These are phyloP conservation scores for Coemansia sp. DNA, from an alignment of 192 early-diverging fungal species.

Conservation along the genomic window DNA sequence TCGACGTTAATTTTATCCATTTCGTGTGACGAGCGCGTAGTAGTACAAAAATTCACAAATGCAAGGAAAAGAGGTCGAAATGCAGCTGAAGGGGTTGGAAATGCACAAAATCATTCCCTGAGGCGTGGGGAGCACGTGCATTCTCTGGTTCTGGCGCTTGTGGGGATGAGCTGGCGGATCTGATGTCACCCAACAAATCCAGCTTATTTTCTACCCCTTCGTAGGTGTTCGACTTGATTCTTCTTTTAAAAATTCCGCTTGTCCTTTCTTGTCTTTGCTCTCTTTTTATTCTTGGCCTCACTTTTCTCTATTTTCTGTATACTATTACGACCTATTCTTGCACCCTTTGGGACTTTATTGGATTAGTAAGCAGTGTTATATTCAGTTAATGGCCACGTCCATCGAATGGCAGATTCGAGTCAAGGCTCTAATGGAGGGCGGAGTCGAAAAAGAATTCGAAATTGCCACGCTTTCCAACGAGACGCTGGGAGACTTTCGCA, in stretches of 20 bases:
- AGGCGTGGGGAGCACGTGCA: constrained; percentile 11
- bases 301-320: constrained; percentile 9
- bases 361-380: neutral
- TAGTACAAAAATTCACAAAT: constrained; percentile 9
- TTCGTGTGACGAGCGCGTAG: neutral
- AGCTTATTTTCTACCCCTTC: too few species aligned
- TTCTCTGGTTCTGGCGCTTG: neutral
- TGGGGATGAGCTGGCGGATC: too few species aligned
- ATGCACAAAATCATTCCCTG: neutral
- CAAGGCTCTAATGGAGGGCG: constrained; percentile 47
- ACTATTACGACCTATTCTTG: neutral
- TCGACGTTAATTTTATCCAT: constrained; percentile 76
- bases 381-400: constrained; percentile 10
- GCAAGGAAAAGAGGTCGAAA: neutral
- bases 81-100: neutral
- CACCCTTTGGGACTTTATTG: neutral
- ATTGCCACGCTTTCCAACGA: constrained; percentile 22
- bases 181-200: too few species aligned
- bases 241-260: neutral
- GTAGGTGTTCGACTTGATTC: too few species aligned
- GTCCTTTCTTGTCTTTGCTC: neutral
- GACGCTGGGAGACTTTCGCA: constrained; percentile 38
- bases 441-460: constrained; percentile 27
- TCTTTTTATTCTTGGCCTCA: constrained; percentile 1
- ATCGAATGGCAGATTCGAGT: constrained; percentile 40